Conservation (phyloP, 2,329 filamentous ascomycete species). For the Fusarium pininemorale region DNA sequence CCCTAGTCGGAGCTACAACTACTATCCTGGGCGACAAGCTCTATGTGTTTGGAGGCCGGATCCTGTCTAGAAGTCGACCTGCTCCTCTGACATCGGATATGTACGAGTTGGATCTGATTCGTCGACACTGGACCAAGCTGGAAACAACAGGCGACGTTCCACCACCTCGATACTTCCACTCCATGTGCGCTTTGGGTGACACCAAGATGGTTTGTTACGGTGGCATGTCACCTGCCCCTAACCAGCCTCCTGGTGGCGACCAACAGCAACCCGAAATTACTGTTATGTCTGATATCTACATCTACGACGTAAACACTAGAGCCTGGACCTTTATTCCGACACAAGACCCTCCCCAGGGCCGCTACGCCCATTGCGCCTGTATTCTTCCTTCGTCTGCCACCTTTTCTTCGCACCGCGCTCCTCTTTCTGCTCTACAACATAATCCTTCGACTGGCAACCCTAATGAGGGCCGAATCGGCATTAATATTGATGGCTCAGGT, state of each 20-base stretch:
- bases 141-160: conserved; percentile 87
- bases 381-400: conserved; percentile 88
- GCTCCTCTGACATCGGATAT: conserved; percentile 85
- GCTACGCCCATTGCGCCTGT: conserved; percentile 96
- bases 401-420: conserved; percentile 85
- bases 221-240: conserved; percentile 87
- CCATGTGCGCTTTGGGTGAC: conserved; percentile 90
- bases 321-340: conserved; percentile 88
- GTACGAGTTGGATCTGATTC: conserved; percentile 91
- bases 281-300: conserved; percentile 98
- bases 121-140: conserved; percentile 91
- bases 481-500: conserved; percentile 88
- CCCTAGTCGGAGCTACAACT: conserved; percentile 92
- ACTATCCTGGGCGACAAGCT: conserved; percentile 95
- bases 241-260: conserved; percentile 56
- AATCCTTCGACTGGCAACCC: conserved; percentile 85
- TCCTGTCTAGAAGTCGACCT: conserved; percentile 84
- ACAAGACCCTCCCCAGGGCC: conserved; percentile 85
- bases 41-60: conserved; percentile 93
- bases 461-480: conserved; percentile 87
- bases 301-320: conserved; percentile 85
- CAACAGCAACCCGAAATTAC: conserved; percentile 82
- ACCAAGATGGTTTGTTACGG: conserved; percentile 98
- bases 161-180: conserved; percentile 95
- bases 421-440: conserved; percentile 86